A percentile compares a stretch with the other conserved stretches of the same genome.
Evolutionary conservation across 1,139 yeast species (phyloP).

Genomic region (Candida pseudoviswanathii): DNA sequence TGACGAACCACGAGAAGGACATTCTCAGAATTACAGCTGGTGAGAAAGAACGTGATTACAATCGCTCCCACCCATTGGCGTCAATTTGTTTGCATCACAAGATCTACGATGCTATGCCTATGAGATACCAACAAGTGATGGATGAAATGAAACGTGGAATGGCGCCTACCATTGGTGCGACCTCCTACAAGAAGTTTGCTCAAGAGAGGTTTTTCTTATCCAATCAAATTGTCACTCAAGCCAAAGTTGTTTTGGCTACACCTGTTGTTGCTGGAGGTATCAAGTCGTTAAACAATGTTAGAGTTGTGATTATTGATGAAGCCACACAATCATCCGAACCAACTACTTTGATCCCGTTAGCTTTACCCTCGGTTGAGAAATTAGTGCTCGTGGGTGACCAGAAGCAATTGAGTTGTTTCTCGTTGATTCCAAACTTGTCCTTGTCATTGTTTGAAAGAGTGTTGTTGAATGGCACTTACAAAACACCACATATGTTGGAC

Average conservation of each 20-base stretch:
- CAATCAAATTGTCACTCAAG: slow-evolving; percentile 49
- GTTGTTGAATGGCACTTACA: slow-evolving; percentile 55
- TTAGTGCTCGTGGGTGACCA: slow-evolving; percentile 78
- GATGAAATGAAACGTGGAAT: slow-evolving; percentile 39
- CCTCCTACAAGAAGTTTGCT: slow-evolving; percentile 50
- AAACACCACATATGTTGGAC: slow-evolving; percentile 65
- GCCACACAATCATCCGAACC: slow-evolving; percentile 76
- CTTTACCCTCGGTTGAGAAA: slow-evolving; percentile 66
- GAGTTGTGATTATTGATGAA: slow-evolving; percentile 65
- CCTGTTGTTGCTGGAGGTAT: slow-evolving; percentile 74
- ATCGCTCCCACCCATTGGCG: slow-evolving; percentile 54
- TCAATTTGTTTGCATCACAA: slow-evolving; percentile 67
- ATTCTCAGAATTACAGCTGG: slow-evolving; percentile 62
- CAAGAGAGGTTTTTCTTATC: slow-evolving; percentile 39
- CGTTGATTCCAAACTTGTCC: slow-evolving; percentile 62
- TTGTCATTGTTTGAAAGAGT: slow-evolving; percentile 63
- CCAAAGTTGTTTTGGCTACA: slow-evolving; percentile 70
- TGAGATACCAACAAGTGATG: slow-evolving; percentile 41
- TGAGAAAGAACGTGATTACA: slow-evolving; percentile 64
- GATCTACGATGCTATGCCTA: slow-evolving; percentile 52
- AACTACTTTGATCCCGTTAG: slow-evolving; percentile 65
- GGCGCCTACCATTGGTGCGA: slow-evolving; percentile 28
- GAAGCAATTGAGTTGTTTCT: slow-evolving; percentile 63
- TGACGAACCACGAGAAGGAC: slow-evolving; percentile 50
- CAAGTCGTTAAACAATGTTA: slow-evolving; percentile 55